phyloP scores from a whole-genome alignment of 805 yeast genomes.

The Zygoascus flipseniorum region DNA sequence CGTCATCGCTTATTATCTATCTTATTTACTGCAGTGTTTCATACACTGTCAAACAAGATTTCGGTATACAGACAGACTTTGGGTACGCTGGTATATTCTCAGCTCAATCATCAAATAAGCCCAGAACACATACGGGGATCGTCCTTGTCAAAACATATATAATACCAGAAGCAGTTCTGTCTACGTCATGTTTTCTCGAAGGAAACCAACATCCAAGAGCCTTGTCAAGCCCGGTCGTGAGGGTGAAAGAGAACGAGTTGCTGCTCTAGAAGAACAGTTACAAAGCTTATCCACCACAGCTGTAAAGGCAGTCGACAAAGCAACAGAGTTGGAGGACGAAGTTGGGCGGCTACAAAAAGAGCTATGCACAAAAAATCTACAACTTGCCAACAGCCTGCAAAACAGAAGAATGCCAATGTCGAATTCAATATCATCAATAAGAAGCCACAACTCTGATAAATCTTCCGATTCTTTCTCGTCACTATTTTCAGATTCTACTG shows the following conservation, averaged over 20 bases:
- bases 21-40: too few species aligned
- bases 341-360: constrained; percentile 9
- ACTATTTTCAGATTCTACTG: background rate
- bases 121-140: background rate
- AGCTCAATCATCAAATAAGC: background rate
- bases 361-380: background rate
- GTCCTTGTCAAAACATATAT: background rate
- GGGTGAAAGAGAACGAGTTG: constrained; percentile 19
- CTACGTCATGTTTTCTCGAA: constrained; percentile 1
- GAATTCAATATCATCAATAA: background rate
- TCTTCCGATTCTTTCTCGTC: constrained; percentile 1
- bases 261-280: constrained; percentile 19
- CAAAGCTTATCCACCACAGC: constrained; percentile 18
- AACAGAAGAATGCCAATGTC: background rate
- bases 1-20: too few species aligned
- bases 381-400: background rate
- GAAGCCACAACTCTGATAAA: background rate
- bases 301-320: constrained; percentile 19
- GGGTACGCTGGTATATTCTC: background rate
- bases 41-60: too few species aligned
- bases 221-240: constrained; percentile 18
- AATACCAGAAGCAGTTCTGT: background rate
- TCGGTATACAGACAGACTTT: background rate
- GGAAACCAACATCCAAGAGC: constrained; percentile 1
- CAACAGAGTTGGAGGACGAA: constrained; percentile 17